Conservation (phyloP, 2,329 filamentous ascomycete species). For the Emericellopsis cladophorae region DNA sequence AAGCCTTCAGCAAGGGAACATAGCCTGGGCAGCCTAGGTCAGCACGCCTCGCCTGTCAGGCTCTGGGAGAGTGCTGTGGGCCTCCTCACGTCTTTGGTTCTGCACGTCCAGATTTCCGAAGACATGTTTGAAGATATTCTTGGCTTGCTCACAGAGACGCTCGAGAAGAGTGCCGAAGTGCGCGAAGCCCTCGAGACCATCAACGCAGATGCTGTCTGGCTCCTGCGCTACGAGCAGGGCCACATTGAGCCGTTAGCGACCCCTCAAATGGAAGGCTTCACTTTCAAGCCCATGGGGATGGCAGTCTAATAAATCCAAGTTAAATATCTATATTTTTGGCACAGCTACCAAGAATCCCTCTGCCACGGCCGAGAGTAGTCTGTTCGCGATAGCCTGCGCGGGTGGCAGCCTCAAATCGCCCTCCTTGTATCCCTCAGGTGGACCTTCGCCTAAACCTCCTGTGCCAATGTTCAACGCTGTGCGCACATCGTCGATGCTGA, state of each 20-base stretch:
- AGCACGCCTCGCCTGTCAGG: constrained; percentile 48
- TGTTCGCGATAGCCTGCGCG: constrained; percentile 82
- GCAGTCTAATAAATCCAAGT: not conserved
- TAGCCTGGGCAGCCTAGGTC: constrained; percentile 29
- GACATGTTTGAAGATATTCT: constrained; percentile 61
- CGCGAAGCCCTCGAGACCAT: constrained; percentile 45
- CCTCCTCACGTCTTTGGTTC: constrained; percentile 48
- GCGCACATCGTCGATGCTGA: constrained; percentile 65
- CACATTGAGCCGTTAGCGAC: constrained; percentile 19
- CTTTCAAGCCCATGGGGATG: constrained; percentile 14
- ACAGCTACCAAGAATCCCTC: constrained; percentile 54
- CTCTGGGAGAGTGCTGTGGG: constrained; percentile 50
- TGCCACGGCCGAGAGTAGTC: constrained; percentile 68
- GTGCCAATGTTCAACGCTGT: constrained; percentile 56
- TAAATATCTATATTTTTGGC: constrained; percentile 24
- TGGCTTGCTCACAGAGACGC: constrained; percentile 40
- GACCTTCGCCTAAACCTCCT: constrained; percentile 51
- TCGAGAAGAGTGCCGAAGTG: constrained; percentile 33
- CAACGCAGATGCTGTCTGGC: constrained; percentile 70
- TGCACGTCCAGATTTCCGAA: constrained; percentile 51
- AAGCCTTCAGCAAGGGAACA: constrained; percentile 4
- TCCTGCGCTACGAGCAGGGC: constrained; percentile 40
- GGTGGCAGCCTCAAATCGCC: constrained; percentile 73
- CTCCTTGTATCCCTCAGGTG: constrained; percentile 57
- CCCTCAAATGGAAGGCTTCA: constrained; percentile 28